Evolutionary conservation across 306 rosid genomes (phyloP), one percentile per base, ranked within the genome.

Genomic region (Inga leiocalycina): DNA sequence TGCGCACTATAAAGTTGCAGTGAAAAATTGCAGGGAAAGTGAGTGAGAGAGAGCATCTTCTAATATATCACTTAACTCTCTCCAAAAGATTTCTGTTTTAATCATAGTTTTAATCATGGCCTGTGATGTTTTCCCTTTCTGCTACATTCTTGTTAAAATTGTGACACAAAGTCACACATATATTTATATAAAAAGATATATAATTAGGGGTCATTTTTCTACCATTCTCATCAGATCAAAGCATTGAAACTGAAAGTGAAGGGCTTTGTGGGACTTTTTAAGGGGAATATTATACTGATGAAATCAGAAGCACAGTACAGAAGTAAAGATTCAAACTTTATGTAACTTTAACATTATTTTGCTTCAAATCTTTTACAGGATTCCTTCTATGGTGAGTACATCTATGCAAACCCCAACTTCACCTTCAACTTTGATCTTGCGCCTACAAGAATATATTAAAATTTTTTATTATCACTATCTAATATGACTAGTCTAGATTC

Each of bases 71-170:
- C 86, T 69, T 76, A 6, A 19, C 70, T 88, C 90, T 82, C 84
- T 85, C 80, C 85, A 88, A 81, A 86, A 85, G 87, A 80, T 77
- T 89, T 89, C 79, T 77, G 85, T 88, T 71, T 71, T 94, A 90
- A 94, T 93, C 97, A 94, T 94, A 86, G 93, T 88, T 84, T 85
- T 90, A 91, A 93, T 94, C 95, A 94, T 93, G 56, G 85, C 92
- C 83, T 86, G 78, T 79, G 83, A 86, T 91, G 86, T 70, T 87
- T 83, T 87, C 84, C 74, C 93, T 86, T 92, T 91, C 84, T 80
- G 72, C 91, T 74, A 83, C 70, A 45, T 77, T 76, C 64, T 81
- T 75, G 87, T 79, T 84, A 87, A 74, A 70, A 43, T 54, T 48
- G 39, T 48, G 69, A 48, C 22, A 49, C 66, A 49, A 4, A n/a